These are phyloP conservation scores for Phytophthora hibernalis DNA, from an alignment of 352 stramenopile species.

Conservation along the genomic window DNA sequence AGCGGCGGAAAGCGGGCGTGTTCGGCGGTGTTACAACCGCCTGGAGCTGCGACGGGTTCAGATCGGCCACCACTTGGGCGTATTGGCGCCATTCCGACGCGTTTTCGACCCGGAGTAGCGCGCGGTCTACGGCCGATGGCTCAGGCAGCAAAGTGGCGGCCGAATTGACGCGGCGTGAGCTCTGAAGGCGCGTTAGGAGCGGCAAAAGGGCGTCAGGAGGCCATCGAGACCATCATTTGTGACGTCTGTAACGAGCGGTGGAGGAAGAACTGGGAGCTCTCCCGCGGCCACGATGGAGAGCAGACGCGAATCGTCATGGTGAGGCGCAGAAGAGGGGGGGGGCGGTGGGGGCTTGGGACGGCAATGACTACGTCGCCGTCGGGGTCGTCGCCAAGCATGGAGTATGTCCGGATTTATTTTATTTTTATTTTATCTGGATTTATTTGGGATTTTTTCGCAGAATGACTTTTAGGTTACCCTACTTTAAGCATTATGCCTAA, in stretches of 20 bases:
- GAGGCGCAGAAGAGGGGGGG: not conserved
- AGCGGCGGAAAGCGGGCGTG: conserved; percentile 48
- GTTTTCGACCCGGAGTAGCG: conserved; percentile 46
- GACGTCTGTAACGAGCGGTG: conserved; percentile 1
- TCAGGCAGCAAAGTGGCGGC: not conserved
- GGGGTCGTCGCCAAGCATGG: not conserved
- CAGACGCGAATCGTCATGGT: conserved; percentile 11
- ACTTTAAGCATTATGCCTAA: too few species aligned
- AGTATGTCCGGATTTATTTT: too few species aligned
- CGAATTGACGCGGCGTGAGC: conserved; percentile 22
- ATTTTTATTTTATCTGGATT: too few species aligned
- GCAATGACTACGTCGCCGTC: conserved; percentile 30
- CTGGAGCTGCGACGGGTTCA: conserved; percentile 43
- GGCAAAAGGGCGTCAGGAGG: conserved; percentile 50
- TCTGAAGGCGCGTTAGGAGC: conserved; percentile 56
- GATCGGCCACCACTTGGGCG: conserved; percentile 36
- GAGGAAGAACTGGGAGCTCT: conserved; percentile 30
- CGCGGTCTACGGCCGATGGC: conserved; percentile 23
- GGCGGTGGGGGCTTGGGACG: not conserved
- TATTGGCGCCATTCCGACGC: conserved; percentile 57
- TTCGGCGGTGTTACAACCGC: conserved; percentile 1
- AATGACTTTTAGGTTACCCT: too few species aligned
- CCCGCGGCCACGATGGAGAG: conserved; percentile 35
- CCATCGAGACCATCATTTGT: conserved; percentile 22
- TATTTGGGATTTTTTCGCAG: too few species aligned